These are phyloP conservation scores for Diplodia scrobiculata DNA, from an alignment of 2,329 filamentous ascomycete species.

Conservation along the genomic window DNA sequence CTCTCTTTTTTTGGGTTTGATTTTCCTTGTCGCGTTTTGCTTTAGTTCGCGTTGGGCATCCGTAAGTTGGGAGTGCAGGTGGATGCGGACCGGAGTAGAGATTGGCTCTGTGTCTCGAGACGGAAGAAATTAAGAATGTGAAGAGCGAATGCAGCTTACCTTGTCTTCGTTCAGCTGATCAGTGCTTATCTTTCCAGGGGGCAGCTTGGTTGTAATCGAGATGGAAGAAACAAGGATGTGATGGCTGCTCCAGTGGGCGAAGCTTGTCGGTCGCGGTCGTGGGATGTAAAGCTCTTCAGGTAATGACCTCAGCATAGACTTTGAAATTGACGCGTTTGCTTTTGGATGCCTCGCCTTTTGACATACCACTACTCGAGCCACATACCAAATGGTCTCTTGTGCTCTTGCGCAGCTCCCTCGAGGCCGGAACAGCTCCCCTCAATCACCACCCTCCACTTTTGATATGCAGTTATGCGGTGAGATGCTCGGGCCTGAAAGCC, in stretches of 20 bases:
- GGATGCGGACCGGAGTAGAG: background rate
- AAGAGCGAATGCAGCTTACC: background rate
- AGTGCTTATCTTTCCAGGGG: slow-evolving; percentile 8
- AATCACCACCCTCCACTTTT: too few relatives aligned
- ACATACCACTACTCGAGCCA: background rate
- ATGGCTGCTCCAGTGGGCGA: background rate
- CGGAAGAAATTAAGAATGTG: background rate
- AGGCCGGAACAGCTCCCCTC: too few relatives aligned
- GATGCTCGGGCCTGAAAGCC: slow-evolving; percentile 2
- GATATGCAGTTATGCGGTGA: background rate
- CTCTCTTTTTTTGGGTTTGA: background rate
- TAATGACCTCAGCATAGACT: slow-evolving; percentile 23
- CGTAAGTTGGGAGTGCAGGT: background rate
- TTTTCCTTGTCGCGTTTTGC: slow-evolving; percentile 2
- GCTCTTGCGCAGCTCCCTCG: background rate
- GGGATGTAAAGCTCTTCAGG: slow-evolving; percentile 23
- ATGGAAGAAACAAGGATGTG: slow-evolving; percentile 14
- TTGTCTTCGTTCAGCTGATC: slow-evolving; percentile 14
- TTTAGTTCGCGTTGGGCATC: background rate
- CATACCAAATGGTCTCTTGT: background rate
- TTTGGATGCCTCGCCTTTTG: background rate
- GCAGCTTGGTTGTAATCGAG: slow-evolving; percentile 20
- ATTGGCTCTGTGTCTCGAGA: background rate
- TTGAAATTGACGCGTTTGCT: slow-evolving; percentile 15
- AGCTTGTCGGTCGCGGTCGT: background rate